These are phyloP conservation scores for Calonectria pauciramosa DNA, from an alignment of 2,329 filamentous ascomycete species.

Conservation along the genomic window DNA sequence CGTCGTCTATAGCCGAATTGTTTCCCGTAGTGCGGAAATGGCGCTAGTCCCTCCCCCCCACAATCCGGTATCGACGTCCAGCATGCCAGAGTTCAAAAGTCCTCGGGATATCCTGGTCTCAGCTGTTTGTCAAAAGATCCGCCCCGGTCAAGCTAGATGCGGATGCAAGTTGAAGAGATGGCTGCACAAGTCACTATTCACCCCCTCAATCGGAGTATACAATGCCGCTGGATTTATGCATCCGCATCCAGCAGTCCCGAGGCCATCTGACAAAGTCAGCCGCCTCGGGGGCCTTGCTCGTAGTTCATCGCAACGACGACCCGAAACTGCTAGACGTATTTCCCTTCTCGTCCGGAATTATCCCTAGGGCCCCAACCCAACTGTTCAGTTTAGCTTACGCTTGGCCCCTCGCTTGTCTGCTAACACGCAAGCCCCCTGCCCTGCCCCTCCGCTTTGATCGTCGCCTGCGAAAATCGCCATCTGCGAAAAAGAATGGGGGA, in stretches of 20 bases:
- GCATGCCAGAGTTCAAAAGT: neutral
- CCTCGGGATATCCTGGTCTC: constrained; percentile 5
- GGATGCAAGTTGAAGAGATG: neutral
- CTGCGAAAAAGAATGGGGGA: constrained; percentile 21
- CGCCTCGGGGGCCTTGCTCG: neutral
- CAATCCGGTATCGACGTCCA: neutral
- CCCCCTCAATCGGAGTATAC: neutral
- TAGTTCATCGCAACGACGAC: neutral
- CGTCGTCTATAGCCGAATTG: constrained; percentile 4
- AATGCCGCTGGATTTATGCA: neutral
- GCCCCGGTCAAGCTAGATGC: neutral
- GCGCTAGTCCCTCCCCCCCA: neutral
- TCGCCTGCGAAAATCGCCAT: constrained; percentile 29
- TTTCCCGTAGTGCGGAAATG: constrained; percentile 1
- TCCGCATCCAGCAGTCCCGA: neutral
- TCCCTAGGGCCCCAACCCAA: neutral
- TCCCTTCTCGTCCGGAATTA: neutral
- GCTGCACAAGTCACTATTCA: neutral
- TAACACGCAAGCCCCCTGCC: neutral
- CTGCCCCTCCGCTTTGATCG: constrained; percentile 28
- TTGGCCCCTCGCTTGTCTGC: constrained; percentile 9
- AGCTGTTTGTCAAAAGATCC: neutral
- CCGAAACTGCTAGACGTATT: constrained; percentile 2
- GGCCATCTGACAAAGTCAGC: neutral
- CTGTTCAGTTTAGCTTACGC: constrained; percentile 10